A percentile compares a stretch with the other conserved stretches of the same genome.
These are phyloP conservation scores for Magnusiomyces magnusii DNA, from an alignment of 1,139 yeast genomes.

Conservation along the genomic window DNA sequence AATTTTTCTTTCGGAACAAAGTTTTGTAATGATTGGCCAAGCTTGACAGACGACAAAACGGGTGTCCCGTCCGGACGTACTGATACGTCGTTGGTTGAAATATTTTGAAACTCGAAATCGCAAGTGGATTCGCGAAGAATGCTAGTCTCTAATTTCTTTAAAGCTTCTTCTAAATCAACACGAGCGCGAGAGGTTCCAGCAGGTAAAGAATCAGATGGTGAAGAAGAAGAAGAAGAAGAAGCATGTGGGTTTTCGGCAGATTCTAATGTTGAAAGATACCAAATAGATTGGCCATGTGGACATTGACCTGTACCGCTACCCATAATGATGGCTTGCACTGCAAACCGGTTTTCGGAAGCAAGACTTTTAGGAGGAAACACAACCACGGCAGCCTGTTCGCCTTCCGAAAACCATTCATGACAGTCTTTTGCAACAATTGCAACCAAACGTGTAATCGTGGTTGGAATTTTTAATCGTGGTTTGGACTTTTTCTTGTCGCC, in stretches of 20 bases:
- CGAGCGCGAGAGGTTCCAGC: slow-evolving; percentile 43
- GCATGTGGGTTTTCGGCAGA: slow-evolving; percentile 39
- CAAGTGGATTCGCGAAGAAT: slow-evolving; percentile 68
- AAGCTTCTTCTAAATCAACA: slow-evolving; percentile 71
- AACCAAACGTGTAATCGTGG: slow-evolving; percentile 57
- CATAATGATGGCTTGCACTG: slow-evolving; percentile 81
- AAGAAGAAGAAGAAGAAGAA: not conserved
- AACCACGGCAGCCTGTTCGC: slow-evolving; percentile 76
- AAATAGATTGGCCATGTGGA: slow-evolving; percentile 78
- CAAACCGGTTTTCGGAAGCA: slow-evolving; percentile 53
- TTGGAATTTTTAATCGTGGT: too few relatives aligned
- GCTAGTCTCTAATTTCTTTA: slow-evolving; percentile 68
- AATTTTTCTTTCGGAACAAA: slow-evolving; percentile 77
- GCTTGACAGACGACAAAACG: slow-evolving; percentile 66
- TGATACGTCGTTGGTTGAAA: slow-evolving; percentile 51
- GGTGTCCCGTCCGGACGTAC: slow-evolving; percentile 55
- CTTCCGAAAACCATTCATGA: slow-evolving; percentile 82
- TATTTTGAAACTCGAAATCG: slow-evolving; percentile 45
- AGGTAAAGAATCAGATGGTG: too few relatives aligned
- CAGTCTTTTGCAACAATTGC: slow-evolving; percentile 84
- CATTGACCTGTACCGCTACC: slow-evolving; percentile 90
- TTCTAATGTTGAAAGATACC: slow-evolving; percentile 83
- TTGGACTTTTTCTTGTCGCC: too few relatives aligned
- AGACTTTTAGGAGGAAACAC: slow-evolving; percentile 91
- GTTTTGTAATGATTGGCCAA: slow-evolving; percentile 76